A percentile compares a stretch with the other conserved stretches of the same genome.
Evolutionary conservation across 2,329 filamentous ascomycete species (phyloP).

Genomic region (Exophiala dermatitidis): DNA sequence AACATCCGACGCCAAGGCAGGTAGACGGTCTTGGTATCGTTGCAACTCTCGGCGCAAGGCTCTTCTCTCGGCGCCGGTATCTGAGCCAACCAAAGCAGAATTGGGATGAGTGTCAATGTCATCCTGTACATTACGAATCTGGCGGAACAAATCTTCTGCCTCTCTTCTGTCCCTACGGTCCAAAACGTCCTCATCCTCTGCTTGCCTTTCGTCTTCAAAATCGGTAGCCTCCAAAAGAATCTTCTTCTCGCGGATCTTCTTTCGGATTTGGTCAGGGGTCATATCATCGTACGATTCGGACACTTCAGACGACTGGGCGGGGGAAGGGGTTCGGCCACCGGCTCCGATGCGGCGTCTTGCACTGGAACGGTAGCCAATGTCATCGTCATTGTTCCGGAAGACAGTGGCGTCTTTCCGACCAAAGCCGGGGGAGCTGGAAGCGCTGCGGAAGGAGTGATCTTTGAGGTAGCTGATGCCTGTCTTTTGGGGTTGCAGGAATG

Average conservation of each 20-base stretch:
- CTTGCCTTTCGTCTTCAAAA: conserved; percentile 82
- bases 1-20: conserved; percentile 85
- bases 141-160: conserved; percentile 86
- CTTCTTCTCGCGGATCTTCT: conserved; percentile 90
- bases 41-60: conserved; percentile 84
- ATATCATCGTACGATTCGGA: conserved; percentile 67
- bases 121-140: conserved; percentile 83
- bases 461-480: conserved; percentile 98
- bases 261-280: conserved; percentile 77
- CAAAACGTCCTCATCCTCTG: conserved; percentile 84
- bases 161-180: conserved; percentile 86
- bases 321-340: conserved; percentile 66
- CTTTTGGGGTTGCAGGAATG: conserved; percentile 84
- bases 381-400: conserved; percentile 92
- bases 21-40: conserved; percentile 77
- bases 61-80: conserved; percentile 82
- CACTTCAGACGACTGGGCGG: conserved; percentile 61
- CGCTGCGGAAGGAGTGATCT: conserved; percentile 78
- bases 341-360: conserved; percentile 75
- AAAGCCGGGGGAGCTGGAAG: conserved; percentile 49
- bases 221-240: conserved; percentile 92
- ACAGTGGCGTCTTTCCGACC: conserved; percentile 90
- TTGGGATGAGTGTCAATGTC: conserved; percentile 91
- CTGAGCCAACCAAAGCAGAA: conserved; percentile 59
- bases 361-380: conserved; percentile 86